Evolutionary conservation across 2,329 filamentous ascomycete species (phyloP).

Genomic region (Pseudogymnoascus sp.): DNA sequence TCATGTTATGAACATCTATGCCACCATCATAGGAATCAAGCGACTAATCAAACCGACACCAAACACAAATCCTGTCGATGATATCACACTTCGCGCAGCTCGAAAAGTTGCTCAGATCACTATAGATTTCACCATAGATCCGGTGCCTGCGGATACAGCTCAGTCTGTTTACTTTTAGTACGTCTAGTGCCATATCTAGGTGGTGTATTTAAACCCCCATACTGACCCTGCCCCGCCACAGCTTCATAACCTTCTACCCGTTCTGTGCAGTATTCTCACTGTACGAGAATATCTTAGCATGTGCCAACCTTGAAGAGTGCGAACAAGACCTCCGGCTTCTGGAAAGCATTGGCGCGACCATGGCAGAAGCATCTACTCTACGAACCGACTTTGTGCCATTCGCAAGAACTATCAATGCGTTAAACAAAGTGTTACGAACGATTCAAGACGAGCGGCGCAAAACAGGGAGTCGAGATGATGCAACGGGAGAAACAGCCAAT

Average conservation of each 20-base stretch:
- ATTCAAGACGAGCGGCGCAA: slow-evolving; percentile 6
- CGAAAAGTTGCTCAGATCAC: neutral
- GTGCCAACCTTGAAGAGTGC: neutral
- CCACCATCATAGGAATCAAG: neutral
- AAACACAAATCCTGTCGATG: neutral
- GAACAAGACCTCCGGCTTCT: slow-evolving; percentile 1
- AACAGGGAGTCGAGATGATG: neutral
- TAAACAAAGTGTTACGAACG: neutral
- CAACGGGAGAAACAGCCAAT: neutral
- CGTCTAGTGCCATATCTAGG: neutral
- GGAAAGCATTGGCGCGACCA: neutral
- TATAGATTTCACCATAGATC: neutral
- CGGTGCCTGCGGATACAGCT: neutral
- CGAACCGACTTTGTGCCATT: slow-evolving; percentile 7
- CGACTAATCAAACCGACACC: neutral
- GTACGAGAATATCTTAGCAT: neutral
- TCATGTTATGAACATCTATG: slow-evolving; percentile 5
- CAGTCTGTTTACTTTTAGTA: neutral
- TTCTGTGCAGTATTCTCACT: slow-evolving; percentile 8
- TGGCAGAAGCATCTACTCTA: slow-evolving; percentile 4
- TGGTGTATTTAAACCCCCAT: neutral
- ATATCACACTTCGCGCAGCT: slow-evolving; percentile 6
- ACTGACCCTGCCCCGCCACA: neutral
- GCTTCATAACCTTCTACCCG: slow-evolving; percentile 7
- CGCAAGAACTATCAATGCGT: slow-evolving; percentile 4